Percentiles rank a stretch among this genome's conserved stretches.
Evolutionary conservation across 345 rosid genomes (phyloP).

Genomic region (Dimocarpus longan): DNA sequence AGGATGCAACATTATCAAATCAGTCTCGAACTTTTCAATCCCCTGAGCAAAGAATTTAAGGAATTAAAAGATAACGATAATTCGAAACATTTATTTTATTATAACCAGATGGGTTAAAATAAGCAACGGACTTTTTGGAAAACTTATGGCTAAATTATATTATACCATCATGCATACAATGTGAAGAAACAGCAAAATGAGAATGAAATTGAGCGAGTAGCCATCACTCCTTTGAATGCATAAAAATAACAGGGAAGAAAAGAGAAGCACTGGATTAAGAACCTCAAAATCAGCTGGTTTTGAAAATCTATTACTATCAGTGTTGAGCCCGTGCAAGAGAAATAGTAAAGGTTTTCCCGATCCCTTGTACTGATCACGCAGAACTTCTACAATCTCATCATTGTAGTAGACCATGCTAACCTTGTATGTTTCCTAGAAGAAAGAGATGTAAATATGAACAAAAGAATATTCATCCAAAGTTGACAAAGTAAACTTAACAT

Average conservation of each 20-base stretch:
- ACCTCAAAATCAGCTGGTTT: constrained; percentile 91
- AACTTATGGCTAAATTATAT: neutral
- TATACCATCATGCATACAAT: neutral
- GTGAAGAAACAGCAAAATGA: neutral
- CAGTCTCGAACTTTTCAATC: constrained; percentile 64
- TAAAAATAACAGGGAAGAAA: constrained; percentile 18
- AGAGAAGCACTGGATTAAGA: constrained; percentile 18
- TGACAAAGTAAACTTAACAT: constrained; percentile 12
- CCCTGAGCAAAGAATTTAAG: constrained; percentile 52
- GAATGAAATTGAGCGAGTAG: constrained; percentile 10
- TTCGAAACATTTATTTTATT: constrained; percentile 15
- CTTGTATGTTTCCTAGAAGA: constrained; percentile 71
- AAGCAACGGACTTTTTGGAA: neutral
- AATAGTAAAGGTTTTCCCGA: constrained; percentile 62
- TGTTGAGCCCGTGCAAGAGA: constrained; percentile 86
- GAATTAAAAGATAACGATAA: neutral
- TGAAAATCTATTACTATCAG: constrained; percentile 80
- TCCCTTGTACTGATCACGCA: constrained; percentile 53
- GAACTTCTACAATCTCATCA: constrained; percentile 68
- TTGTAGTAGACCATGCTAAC: constrained; percentile 64
- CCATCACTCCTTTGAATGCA: neutral
- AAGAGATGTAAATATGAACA: constrained; percentile 17
- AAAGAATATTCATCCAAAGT: constrained; percentile 7
- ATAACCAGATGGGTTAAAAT: neutral
- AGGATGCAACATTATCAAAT: constrained; percentile 78